Base-by-base conservation (phyloP, 768 basidiomycete genomes). In the Tulasnella sp. region DNA sequence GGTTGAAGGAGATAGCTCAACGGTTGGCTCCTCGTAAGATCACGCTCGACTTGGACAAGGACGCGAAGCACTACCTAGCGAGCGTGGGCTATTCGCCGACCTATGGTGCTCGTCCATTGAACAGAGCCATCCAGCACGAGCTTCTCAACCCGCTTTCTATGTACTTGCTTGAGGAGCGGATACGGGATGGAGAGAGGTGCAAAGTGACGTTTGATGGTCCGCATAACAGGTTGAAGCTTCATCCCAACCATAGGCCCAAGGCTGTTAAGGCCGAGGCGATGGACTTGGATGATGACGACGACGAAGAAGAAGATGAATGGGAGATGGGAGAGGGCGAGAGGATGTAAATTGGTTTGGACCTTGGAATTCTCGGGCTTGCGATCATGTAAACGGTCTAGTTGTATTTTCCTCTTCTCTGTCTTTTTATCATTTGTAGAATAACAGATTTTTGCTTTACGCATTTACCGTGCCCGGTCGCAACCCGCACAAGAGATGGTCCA, bases 41-140 rank as follows among this genome's bases (percentile, higher is more conserved):
- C 81, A 88, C 83, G 68, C 85, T 99, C 39, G 88, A 91, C 71
- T 82, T 99, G 40, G 91, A 95, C 81, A 83, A 86, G 22, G 89
- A 86, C 37, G 90, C 92, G 78, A 93, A 92, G 83, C 85, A 88
- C 75, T 93, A 90, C 81, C 87, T 96, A 37, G 87, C 87, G 77
- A 90, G 90, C 25, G 85, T 89, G 70, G 93, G 93, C 0, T 94
- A 93, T 83, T 91, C 91, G 69, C 85, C 93, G 0, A 84, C 86
- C 29, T 97, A 97, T 81, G 96, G 97, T 79, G 97, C 96, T 75
- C 90, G 97, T 52, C 97, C 97, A 0, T 87, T 98, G 78, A 93
- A 93, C 81, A 89, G 96, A 40, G 88, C 92, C 3, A 96, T 99
- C 79, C 96, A 97, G 83, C 90, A 88, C 80, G 94, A 98, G 80